Evolutionary conservation across 73 alveolate species (phyloP).

Genomic region (Paramecium biaurelia): DNA sequence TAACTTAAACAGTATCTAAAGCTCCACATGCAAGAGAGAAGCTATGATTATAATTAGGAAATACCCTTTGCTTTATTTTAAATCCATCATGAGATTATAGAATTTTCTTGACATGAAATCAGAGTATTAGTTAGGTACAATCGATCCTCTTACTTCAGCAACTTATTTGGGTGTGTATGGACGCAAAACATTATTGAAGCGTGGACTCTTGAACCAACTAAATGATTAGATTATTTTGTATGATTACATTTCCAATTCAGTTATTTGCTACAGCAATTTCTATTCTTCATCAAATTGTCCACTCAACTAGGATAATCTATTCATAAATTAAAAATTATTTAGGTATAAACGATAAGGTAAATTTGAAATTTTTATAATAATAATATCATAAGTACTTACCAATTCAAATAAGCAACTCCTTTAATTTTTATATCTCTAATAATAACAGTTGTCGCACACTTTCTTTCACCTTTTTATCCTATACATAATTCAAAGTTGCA

Average conservation of each 20-base stretch:
- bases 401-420: background rate
- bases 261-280: background rate
- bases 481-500: background rate
- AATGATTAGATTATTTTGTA: background rate
- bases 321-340: background rate
- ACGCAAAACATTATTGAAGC: slow-evolving; percentile 51
- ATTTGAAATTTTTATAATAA: background rate
- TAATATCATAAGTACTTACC: background rate
- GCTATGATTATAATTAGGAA: slow-evolving; percentile 37
- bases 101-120: slow-evolving; percentile 55
- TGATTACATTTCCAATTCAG: background rate
- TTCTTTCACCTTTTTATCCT: background rate
- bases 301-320: background rate
- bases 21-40: slow-evolving; percentile 90
- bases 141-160: slow-evolving; percentile 52
- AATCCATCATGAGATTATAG: slow-evolving; percentile 45
- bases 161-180: slow-evolving; percentile 60
- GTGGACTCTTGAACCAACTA: slow-evolving; percentile 57
- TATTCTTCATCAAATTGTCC: background rate
- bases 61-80: slow-evolving; percentile 20
- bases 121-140: slow-evolving; percentile 15
- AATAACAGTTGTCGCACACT: background rate
- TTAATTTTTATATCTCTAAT: background rate
- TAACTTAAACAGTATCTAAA: slow-evolving; percentile 76
- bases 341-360: background rate